Evolutionary conservation across 345 rosid species (phyloP), one percentile per base, ranked within the genome.

Genomic region (Sonneratia alba): DNA sequence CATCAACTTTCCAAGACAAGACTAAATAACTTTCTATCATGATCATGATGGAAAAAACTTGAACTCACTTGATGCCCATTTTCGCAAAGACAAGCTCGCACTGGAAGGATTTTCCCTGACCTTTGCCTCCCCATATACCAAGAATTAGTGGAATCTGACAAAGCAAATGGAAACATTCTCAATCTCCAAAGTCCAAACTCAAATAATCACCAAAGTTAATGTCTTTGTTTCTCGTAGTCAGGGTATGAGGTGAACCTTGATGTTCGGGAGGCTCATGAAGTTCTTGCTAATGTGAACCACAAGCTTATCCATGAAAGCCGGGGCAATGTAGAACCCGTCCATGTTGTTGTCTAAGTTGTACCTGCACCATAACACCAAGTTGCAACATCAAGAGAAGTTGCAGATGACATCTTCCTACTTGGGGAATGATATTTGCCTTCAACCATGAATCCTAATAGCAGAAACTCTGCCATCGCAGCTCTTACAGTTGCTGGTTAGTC

Each of bases 291-390:
- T 76, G 78, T 76, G 78, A 71, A 76, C 78, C 55, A 76, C 78
- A 59, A 76, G 78, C 78, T 76, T 76, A 67, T 76, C 78, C 75
- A 76, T 76, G 75, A 76, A 76, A 55, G 78, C 74, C 6, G 78
- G 78, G 38, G 78, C 78, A n/a, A 76, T 76, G 78, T 76, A 76
- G 59, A 76, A 67, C 32, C 78, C 78, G 48, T 76, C 78, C 78
- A 76, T 76, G 70, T 56, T 76, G 78, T 76, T 76, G 74, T 76
- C 78, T 71, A 76, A 55, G 74, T 66, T 65, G 73, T 71, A 76
- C 47, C 78, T 76, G 71, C 59, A 48, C 34, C 21, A 22, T 16
- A 27, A 45, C 16, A 47, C 2, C 27, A 36, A 36, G 22, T 43
- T 27, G 9, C 62, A 10, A 24, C 11, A 36, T 18, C 22, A 47